Evolutionary conservation across 371 early-diverging fungal genomes (phyloP).

Genomic region (Apophysomyces ossiformis): DNA sequence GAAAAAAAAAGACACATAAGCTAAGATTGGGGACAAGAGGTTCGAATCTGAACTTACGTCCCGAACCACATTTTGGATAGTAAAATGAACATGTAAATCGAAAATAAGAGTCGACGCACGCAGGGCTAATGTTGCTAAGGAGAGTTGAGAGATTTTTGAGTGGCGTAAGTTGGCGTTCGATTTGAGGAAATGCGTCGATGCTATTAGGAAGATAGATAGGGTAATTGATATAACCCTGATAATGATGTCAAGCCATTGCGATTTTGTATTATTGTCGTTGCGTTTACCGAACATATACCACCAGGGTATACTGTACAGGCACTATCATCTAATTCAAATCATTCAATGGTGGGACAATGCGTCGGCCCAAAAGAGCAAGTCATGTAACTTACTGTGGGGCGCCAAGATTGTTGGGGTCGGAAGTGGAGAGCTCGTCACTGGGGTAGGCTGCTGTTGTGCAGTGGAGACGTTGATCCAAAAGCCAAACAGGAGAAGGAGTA

Average conservation of each 20-base stretch:
- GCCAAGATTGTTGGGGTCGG: conserved; percentile 9
- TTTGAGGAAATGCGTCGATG: conserved; percentile 20
- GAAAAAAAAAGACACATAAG: neutral
- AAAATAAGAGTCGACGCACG: conserved; percentile 34
- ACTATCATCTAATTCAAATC: neutral
- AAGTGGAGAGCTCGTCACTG: neutral
- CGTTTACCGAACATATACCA: conserved; percentile 18
- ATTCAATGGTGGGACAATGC: conserved; percentile 1
- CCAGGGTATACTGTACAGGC: conserved; percentile 17
- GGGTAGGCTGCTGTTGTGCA: neutral
- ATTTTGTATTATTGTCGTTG: neutral
- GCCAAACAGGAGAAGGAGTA: neutral
- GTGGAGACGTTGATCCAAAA: neutral
- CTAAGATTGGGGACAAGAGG: neutral
- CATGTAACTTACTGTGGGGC: conserved; percentile 7
- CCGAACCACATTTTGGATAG: conserved; percentile 31
- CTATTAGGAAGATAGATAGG: conserved; percentile 20
- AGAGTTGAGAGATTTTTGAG: conserved; percentile 17
- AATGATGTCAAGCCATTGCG: neutral
- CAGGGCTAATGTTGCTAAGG: conserved; percentile 23
- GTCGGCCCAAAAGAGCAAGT: neutral
- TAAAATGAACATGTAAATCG: conserved; percentile 34
- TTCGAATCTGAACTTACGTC: conserved; percentile 8
- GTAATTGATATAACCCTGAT: conserved; percentile 29
- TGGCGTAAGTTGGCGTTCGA: conserved; percentile 23